These are phyloP conservation scores for Draba incana DNA, from an alignment of 345 rosid species.

Conservation along the genomic window DNA sequence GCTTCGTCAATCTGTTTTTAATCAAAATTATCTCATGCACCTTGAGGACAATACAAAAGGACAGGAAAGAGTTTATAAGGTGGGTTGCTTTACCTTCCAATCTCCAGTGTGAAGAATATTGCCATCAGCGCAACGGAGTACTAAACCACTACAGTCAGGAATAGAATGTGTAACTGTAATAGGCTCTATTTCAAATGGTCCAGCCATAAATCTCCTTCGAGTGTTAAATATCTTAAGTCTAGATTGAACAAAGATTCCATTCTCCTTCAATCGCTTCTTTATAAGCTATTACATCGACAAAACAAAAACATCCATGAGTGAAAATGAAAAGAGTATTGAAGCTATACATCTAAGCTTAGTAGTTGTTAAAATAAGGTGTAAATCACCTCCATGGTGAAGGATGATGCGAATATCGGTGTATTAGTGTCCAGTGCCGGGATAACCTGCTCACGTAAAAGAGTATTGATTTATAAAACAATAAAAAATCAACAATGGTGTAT, in stretches of 20 bases:
- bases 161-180: conserved; percentile 95
- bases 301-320: conserved; percentile 15
- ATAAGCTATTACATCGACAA: conserved; percentile 63
- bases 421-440: conserved; percentile 84
- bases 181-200: conserved; percentile 98
- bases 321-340: conserved; percentile 17
- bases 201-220: conserved; percentile 79
- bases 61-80: conserved; percentile 12
- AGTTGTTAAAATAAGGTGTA: neutral
- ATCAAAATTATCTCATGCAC: conserved; percentile 36
- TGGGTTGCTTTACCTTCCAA: conserved; percentile 73
- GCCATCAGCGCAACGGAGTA: conserved; percentile 97
- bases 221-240: conserved; percentile 77
- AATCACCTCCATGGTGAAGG: conserved; percentile 97
- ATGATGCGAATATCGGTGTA: conserved; percentile 91
- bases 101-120: conserved; percentile 98
- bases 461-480: neutral
- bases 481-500: neutral
- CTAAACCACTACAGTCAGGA: conserved; percentile 97
- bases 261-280: conserved; percentile 92
- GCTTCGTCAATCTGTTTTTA: conserved; percentile 86
- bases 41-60: conserved; percentile 23
- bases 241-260: conserved; percentile 87
- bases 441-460: conserved; percentile 60
- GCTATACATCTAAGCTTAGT: conserved; percentile 2